Evolutionary conservation across 352 stramenopile genomes (phyloP), one percentile per base, ranked within the genome.

Genomic region (Phytophthora pisi): DNA sequence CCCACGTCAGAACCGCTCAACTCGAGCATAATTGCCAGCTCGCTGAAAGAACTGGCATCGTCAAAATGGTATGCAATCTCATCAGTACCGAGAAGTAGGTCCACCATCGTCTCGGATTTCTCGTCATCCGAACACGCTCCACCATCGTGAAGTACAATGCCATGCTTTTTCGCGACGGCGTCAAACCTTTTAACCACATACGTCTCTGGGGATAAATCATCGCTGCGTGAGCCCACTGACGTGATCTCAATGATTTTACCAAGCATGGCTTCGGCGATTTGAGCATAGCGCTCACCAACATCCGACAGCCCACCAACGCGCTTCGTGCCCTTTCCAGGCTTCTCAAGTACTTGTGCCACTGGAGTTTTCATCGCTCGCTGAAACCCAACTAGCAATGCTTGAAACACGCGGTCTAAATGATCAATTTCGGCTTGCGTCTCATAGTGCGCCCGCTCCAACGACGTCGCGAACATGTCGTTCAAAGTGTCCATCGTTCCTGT

Each of bases 1-100:
- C 64, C 28, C 3, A 72, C 40, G 30, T 70, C 72, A 6, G 57
- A 77, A 16, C 68, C 64, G 54, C 61, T 75, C 10, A 75, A 34
- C 45, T 77, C 68, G 7, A 79, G 64, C 52, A 79, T 60, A 56
- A 77, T 55, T 28, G 68, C 72, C 51, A 79, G 24, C 40, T 77
- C 72, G 45, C 72, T 77, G 18, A 77, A 77, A 8, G 57, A 38
- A 5, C 26, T 45, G 15, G 42, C 40, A 18, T 77, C 61, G 51
- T 77, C 43, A 10, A 77, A 50, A 46, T 72, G 50, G 43, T 79
- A 79, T 2, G 65, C 57, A 42, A 75, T 34, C 20, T 24, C 55
- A 63, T 75, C 72, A 9, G 43, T 58, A 24, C 59, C 62, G 45
- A 40, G 38, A 60, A 79, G 55, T 34, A 79, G 42, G 67, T 79